Evolutionary conservation across 805 yeast genomes (phyloP), one percentile per base, ranked within the genome.

Genomic region (Kregervanrija fluxuum): DNA sequence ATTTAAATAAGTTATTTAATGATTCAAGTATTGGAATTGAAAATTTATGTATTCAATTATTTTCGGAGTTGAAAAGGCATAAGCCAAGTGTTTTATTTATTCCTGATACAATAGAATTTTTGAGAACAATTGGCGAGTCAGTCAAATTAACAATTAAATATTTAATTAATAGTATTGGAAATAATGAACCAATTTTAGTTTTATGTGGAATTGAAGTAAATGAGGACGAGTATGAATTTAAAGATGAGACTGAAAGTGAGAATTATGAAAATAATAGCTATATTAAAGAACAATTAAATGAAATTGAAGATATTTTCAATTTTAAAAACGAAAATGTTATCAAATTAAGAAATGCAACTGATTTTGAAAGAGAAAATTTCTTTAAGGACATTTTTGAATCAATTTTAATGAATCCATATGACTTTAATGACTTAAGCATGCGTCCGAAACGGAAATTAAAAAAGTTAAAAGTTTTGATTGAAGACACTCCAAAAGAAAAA

Each of bases 21-120:
- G 97, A 91, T 54, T 71, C 91, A 8, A 78, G 88, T 0, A 69
- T 86, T 54, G 77, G 95, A 0, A 81, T 91, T 1, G 99, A 93
- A 60, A 83, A 87, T 56, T 74, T 85, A 1, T 73, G 89, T 15
- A 85, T 91, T 30, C 96, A 87, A 58, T 73, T 85, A 35, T 82
- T 93, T 55, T 70, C 84, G 16, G 99, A 93, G 64, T 93, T 95
- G 5, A 77, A 85, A 51, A 77, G 95, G 57, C 95, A 91, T 50
- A 84, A 85, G 47, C 99, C 98, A 0, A 77, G 95, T 8, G 82
- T 93, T 12, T 66, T 93, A 2, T 84, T 77, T 59, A 77, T 93
- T 41, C 96, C 98, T 3, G 84, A 85, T 56, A 66, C 88, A 42
- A 88, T 88, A 46, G 74, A 80, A 9, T 88, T 96, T 89, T 68